Base-by-base conservation (phyloP, 2,329 filamentous ascomycete species). In the Fusarium kyushuense region DNA sequence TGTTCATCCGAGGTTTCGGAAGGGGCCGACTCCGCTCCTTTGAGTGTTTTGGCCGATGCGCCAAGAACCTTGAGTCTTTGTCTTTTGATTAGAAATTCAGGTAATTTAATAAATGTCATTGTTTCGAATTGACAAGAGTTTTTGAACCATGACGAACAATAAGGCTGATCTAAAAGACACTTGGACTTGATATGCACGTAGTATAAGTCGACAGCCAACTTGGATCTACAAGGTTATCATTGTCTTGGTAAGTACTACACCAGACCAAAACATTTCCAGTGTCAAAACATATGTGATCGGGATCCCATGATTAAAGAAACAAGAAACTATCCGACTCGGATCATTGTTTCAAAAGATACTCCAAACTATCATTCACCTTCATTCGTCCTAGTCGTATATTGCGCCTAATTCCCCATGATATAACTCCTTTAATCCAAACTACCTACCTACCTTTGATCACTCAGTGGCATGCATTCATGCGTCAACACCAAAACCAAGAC, bases 1-100 rank as follows among this genome's bases (percentile, higher is more conserved):
- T 47, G 57, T 61, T 61, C 54, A 46, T 61, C 61, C 47, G 41
- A 58, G 55, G 65, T 71, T 71, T 71, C 65, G 65, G 68, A 57
- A 60, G 46, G 54, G 60, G 47, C 54, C 54, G 52, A 27, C 40
- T 52, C 45, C 52, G 27, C 62, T 56, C 29, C 56, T 57, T 66
- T 61, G 29, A 57, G 62, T 57, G 30, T 17, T 47, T 66, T 25
- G 62, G 14, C 60, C 62, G 62, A 65, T 30, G 33, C 41, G 61
- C 61, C 59, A 64, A 64, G 45, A 58, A 16, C n/a, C 8, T 41
- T 56, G 30, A 27, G 40, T 19, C 11, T n/a, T 29, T 29, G 32
- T 33, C 45, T 23, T 63, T 54, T 27, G 16, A 49, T 58, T 61
- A 29, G 16, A 25, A 29, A 47, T 54, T 32, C 17, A 35, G 12